A percentile compares a stretch with the other conserved stretches of the same genome.
Conservation (phyloP, 192 early-diverging fungal species). For the Umbelopsis sp. region DNA sequence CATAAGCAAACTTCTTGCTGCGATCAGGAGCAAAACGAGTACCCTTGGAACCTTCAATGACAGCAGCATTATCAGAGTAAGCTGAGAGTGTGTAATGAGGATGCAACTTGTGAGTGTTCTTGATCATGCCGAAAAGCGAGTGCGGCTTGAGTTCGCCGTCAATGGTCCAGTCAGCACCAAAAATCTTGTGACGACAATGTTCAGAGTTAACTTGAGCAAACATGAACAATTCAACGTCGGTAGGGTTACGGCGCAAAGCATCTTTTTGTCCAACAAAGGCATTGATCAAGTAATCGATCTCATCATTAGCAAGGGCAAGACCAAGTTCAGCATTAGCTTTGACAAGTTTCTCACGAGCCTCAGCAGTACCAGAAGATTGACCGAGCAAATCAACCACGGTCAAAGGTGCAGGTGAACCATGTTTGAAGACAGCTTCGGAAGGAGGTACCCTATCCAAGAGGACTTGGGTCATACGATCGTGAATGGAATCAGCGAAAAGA, state of each 20-base stretch:
- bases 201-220: conserved; percentile 99
- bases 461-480: conserved; percentile 97
- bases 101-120: conserved; percentile 84
- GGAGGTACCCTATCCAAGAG: conserved; percentile 67
- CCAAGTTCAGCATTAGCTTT: conserved; percentile 89
- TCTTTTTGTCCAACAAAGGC: conserved; percentile 67
- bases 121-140: conserved; percentile 97
- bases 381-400: conserved; percentile 49
- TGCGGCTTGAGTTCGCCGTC: conserved; percentile 77
- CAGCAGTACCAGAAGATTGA: conserved; percentile 32
- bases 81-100: conserved; percentile 90
- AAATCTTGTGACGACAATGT: conserved; percentile 99
- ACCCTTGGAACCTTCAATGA: conserved; percentile 77
- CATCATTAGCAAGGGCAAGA: conserved; percentile 93
- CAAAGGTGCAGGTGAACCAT: conserved; percentile 65
- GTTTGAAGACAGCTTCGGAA: conserved; percentile 69
- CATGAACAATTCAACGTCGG: conserved; percentile 99
- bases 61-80: conserved; percentile 98
- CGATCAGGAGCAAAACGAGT: conserved; percentile 56
- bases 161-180: conserved; percentile 97
- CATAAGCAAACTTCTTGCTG: conserved; percentile 59
- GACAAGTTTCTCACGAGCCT: conserved; percentile 65
- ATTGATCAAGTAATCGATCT: conserved; percentile 92
- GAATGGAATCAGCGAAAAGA: conserved; percentile 54
- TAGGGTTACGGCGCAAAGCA: conserved; percentile 83